phyloP scores from a whole-genome alignment of 306 rosid genomes.

The Quercus wislizeni region DNA sequence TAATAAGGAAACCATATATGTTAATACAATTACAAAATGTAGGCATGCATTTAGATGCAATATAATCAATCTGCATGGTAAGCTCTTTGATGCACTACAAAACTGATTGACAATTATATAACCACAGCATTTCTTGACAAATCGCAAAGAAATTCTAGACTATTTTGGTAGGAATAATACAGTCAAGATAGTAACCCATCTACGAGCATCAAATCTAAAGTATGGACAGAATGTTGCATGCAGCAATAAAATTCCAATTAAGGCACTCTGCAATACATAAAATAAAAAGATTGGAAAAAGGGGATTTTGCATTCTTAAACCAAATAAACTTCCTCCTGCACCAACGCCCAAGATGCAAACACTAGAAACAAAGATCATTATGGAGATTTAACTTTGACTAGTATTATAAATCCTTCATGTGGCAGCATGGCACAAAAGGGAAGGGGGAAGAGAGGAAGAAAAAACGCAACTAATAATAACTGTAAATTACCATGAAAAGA shows the following conservation, averaged over 20 bases:
- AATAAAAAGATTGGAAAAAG: neutral
- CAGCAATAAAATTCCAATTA: neutral
- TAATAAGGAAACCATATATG: neutral
- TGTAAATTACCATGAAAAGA: neutral
- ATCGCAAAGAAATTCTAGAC: neutral
- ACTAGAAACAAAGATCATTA: neutral
- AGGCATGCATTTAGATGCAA: neutral
- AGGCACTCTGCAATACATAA: neutral
- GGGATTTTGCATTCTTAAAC: neutral
- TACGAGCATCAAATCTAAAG: neutral
- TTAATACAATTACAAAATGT: neutral
- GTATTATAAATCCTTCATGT: conserved; percentile 4
- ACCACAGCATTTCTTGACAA: neutral
- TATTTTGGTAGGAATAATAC: neutral
- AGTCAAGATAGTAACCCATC: neutral
- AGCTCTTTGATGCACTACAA: neutral
- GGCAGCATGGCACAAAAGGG: neutral
- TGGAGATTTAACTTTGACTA: neutral
- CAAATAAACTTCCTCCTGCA: conserved; percentile 1
- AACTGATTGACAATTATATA: neutral
- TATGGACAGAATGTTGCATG: neutral
- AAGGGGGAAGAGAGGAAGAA: neutral
- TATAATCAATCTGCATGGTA: neutral
- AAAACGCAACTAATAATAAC: neutral
- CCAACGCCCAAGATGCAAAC: conserved; percentile 3